Base-by-base conservation (phyloP, 768 basidiomycete genomes). In the Galerina sulciceps region DNA sequence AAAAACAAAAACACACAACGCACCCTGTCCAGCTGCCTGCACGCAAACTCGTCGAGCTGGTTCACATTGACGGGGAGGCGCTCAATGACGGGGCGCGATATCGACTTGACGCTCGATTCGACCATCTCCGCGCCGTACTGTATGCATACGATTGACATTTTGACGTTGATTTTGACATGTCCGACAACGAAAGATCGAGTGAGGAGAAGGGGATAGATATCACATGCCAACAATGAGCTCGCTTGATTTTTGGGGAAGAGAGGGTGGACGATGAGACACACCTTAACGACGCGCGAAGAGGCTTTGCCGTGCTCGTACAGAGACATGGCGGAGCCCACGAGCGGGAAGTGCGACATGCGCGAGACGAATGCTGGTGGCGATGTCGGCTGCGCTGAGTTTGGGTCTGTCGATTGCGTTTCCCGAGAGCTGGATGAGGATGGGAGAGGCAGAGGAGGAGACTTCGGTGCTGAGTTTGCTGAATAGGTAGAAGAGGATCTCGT, bases 71-170 rank as follows among this genome's bases (percentile, higher is more conserved):
- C 88, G 10, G 91, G 90, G 0, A 94, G 78, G 23, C 89, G 83
- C 56, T 90, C 85, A 50, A 94, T 89, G 47, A 93, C 93, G 23
- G 93, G 93, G 15, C 87, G 81, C 23, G 91, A 91, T 40, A 94
- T 86, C 15, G 87, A 82, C 71, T 89, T 90, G 38, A 94, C 87
- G 55, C 89, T 88, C 3, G 87, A 90, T 72, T 94, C 93, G 75
- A 94, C 84, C 83, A 94, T 89, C 72, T 90, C 89, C 15, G 90
- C 92, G 48, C 93, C 91, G 67, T 93, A 93, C 92, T 94, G 69
- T 54, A 40, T n/a, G n/a, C n/a, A n/a, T n/a, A n/a, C n/a, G n/a
- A n/a, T n/a, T n/a, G n/a, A n/a, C n/a, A 36, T 15, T 22, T 54
- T 43, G 13, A 42, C 6, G 14, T 41, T 60, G 68, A 70, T 53